Percentiles rank a stretch among this genome's conserved stretches.
Evolutionary conservation across 2,329 filamentous ascomycete species (phyloP).

Genomic region (Cladosporium colombiae): DNA sequence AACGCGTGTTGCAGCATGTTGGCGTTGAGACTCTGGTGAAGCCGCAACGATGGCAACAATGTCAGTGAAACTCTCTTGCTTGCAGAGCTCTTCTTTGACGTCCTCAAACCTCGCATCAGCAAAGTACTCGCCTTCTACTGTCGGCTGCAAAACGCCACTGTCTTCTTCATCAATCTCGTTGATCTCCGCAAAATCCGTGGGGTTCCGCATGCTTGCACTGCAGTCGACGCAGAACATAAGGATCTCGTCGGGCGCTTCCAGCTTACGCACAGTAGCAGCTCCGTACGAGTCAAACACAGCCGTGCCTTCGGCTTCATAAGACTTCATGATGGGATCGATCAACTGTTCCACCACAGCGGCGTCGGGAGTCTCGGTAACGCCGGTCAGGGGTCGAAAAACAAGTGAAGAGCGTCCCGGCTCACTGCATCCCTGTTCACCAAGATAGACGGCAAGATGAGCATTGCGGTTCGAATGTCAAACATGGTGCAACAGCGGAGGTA

Average conservation of each 20-base stretch:
- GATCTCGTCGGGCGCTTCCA: constrained; percentile 39
- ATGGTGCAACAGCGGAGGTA: constrained; percentile 34
- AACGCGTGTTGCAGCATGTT: constrained; percentile 1
- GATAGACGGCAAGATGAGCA: constrained; percentile 40
- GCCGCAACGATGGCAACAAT: constrained; percentile 32
- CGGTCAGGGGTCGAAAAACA: constrained; percentile 37
- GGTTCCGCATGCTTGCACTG: constrained; percentile 35
- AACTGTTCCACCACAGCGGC: constrained; percentile 39
- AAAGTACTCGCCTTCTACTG: constrained; percentile 22
- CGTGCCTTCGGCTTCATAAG: constrained; percentile 37
- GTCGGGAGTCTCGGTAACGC: constrained; percentile 36
- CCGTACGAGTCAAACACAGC: constrained; percentile 40
- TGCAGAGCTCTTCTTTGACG: constrained; percentile 30
- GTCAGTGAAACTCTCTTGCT: constrained; percentile 34
- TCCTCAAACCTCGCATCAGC: constrained; percentile 26
- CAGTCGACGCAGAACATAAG: constrained; percentile 41
- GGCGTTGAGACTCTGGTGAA: constrained; percentile 12
- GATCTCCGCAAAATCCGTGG: constrained; percentile 37
- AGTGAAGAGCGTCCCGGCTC: constrained; percentile 37
- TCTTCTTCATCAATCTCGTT: constrained; percentile 23
- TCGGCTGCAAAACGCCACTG: not conserved
- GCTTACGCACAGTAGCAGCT: constrained; percentile 29
- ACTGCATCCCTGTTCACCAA: constrained; percentile 38
- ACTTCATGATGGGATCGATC: constrained; percentile 37
- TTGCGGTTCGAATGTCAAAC: constrained; percentile 40